A percentile compares a stretch with the other conserved stretches of the same genome.
Conservation (phyloP, 768 basidiomycete species). For the Podaxis mareebaensis region DNA sequence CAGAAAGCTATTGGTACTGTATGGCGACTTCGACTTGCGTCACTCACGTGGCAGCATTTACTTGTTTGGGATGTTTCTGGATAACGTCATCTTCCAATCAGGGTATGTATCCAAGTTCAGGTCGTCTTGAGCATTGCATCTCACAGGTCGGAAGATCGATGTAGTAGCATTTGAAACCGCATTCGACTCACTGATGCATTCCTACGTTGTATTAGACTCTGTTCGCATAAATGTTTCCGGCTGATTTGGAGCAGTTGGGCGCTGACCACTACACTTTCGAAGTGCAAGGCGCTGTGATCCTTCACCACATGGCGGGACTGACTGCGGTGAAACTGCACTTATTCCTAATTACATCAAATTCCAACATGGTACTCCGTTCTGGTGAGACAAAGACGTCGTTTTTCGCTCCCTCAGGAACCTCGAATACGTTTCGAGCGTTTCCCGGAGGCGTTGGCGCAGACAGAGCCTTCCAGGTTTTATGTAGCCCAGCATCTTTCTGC, state of each 20-base stretch:
- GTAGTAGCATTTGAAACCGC: not conserved
- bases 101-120: not conserved
- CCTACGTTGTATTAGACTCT: not conserved
- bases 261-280: not conserved
- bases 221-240: not conserved
- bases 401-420: not conserved
- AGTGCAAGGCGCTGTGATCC: not conserved
- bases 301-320: not conserved
- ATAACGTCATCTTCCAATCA: conserved; percentile 1
- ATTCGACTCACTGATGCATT: not conserved
- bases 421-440: not conserved
- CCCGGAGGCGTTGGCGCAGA: not conserved
- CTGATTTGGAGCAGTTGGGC: not conserved
- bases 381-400: not conserved
- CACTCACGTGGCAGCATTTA: not conserved
- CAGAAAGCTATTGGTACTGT: not conserved
- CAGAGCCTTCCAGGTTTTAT: not conserved
- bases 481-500: not conserved
- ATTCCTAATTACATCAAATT: not conserved
- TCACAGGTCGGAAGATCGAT: not conserved
- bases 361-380: not conserved
- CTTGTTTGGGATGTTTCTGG: not conserved
- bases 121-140: not conserved
- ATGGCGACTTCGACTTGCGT: not conserved
- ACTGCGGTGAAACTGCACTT: conserved; percentile 11